Percentiles rank a stretch among this genome's conserved stretches.
Conservation (phyloP, 805 yeast genomes). For the Schwanniomyces pseudopolymorphus region DNA sequence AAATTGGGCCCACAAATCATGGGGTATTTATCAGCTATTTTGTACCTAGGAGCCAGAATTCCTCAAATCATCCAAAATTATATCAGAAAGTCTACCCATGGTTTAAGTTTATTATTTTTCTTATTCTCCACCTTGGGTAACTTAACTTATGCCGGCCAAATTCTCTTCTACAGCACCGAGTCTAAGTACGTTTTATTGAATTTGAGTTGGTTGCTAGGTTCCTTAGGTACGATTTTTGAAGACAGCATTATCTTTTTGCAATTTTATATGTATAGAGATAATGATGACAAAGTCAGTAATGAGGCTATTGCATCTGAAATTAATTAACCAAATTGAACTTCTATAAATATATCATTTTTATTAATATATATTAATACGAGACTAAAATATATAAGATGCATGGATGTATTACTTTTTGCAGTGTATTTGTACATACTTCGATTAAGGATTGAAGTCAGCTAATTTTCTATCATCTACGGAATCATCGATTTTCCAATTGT, state of each 20-base stretch:
- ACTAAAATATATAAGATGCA: slow-evolving; percentile 1
- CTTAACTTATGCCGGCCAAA: slow-evolving; percentile 72
- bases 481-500: slow-evolving; percentile 36
- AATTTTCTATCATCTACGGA: slow-evolving; percentile 29
- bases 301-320: slow-evolving; percentile 2
- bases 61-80: slow-evolving; percentile 89
- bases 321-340: not conserved
- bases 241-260: slow-evolving; percentile 66
- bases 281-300: slow-evolving; percentile 8
- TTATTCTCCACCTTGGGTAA: slow-evolving; percentile 74
- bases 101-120: slow-evolving; percentile 81
- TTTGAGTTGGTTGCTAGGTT: slow-evolving; percentile 76
- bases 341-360: slow-evolving; percentile 1
- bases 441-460: slow-evolving; percentile 42
- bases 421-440: not conserved
- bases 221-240: slow-evolving; percentile 73
- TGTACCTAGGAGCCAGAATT: slow-evolving; percentile 69
- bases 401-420: not conserved
- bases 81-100: slow-evolving; percentile 74
- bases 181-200: slow-evolving; percentile 57
- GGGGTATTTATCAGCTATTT: slow-evolving; percentile 67
- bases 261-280: slow-evolving; percentile 57
- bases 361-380: slow-evolving; percentile 1
- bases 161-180: slow-evolving; percentile 64
- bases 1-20: slow-evolving; percentile 59